Percentiles rank a stretch among this genome's conserved stretches.
Conservation (phyloP, 1,284 basidiomycete genomes). For the Trichosporon sp. region DNA sequence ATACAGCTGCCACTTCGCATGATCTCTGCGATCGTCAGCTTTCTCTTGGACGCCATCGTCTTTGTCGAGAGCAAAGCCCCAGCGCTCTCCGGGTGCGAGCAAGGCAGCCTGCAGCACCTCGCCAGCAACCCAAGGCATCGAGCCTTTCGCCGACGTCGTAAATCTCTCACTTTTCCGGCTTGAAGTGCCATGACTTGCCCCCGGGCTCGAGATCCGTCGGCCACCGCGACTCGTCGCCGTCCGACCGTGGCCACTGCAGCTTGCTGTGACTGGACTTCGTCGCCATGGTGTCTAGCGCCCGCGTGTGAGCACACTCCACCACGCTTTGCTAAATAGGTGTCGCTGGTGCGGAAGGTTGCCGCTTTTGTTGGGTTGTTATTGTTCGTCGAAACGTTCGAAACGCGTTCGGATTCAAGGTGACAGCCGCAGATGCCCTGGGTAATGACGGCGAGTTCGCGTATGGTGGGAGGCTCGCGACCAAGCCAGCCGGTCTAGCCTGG, state of each 20-base stretch:
- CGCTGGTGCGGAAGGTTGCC: background rate
- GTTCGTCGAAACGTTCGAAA: background rate
- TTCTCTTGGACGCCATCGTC: background rate
- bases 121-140: too few relatives aligned
- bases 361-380: background rate
- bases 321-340: background rate
- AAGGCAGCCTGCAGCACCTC: background rate
- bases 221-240: constrained; percentile 21
- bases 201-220: constrained; percentile 5
- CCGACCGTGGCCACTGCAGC: constrained; percentile 30
- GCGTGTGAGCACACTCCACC: background rate
- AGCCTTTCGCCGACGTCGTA: too few relatives aligned
- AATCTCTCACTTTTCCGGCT: constrained; percentile 25
- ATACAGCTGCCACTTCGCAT: constrained; percentile 40
- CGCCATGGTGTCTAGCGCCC: background rate
- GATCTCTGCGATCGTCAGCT: constrained; percentile 4
- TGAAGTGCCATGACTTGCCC: constrained; percentile 29
- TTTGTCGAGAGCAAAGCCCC: background rate
- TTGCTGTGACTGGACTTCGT: constrained; percentile 3
- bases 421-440: background rate
- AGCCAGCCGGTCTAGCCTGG: background rate
- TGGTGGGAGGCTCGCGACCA: background rate
- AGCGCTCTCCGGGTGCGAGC: background rate
- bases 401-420: constrained; percentile 4
- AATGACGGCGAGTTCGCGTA: background rate